phyloP scores from a whole-genome alignment of 1,139 yeast genomes.

The Hyphopichia khmerensis region DNA sequence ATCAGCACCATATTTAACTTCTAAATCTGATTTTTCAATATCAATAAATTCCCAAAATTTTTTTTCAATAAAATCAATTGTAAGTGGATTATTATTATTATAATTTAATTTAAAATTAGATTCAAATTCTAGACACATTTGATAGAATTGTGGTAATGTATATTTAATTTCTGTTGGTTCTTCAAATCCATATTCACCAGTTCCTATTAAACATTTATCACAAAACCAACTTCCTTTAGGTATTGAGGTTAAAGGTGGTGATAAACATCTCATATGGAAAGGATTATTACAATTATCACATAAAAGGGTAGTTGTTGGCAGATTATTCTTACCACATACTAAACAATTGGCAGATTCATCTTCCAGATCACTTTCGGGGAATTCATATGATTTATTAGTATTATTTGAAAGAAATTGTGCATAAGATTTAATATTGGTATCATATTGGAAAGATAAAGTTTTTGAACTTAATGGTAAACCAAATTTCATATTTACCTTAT shows the following conservation, averaged over 20 bases:
- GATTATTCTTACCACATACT: constrained; percentile 51
- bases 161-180: constrained; percentile 61
- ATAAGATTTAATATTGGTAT: constrained; percentile 36
- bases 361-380: constrained; percentile 28
- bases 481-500: constrained; percentile 25
- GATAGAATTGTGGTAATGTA: constrained; percentile 58
- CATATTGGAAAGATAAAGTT: constrained; percentile 32
- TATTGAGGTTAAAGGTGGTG: constrained; percentile 46
- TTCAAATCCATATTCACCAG: constrained; percentile 88
- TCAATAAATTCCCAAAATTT: constrained; percentile 64
- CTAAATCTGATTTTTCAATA: constrained; percentile 42
- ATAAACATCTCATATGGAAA: constrained; percentile 65
- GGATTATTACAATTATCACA: constrained; percentile 76
- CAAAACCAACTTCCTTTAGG: constrained; percentile 77
- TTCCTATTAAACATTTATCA: constrained; percentile 76
- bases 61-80: constrained; percentile 47
- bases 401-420: constrained; percentile 39
- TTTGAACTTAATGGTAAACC: constrained; percentile 16
- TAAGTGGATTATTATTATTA: constrained; percentile 29
- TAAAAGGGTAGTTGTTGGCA: constrained; percentile 51
- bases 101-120: constrained; percentile 30
- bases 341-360: constrained; percentile 47
- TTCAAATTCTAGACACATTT: constrained; percentile 54
- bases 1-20: constrained; percentile 77
- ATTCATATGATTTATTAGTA: constrained; percentile 15